A percentile compares a stretch with the other conserved stretches of the same genome.
These are phyloP conservation scores for Trametes versicolor DNA, from an alignment of 1,284 basidiomycete genomes.

Conservation along the genomic window DNA sequence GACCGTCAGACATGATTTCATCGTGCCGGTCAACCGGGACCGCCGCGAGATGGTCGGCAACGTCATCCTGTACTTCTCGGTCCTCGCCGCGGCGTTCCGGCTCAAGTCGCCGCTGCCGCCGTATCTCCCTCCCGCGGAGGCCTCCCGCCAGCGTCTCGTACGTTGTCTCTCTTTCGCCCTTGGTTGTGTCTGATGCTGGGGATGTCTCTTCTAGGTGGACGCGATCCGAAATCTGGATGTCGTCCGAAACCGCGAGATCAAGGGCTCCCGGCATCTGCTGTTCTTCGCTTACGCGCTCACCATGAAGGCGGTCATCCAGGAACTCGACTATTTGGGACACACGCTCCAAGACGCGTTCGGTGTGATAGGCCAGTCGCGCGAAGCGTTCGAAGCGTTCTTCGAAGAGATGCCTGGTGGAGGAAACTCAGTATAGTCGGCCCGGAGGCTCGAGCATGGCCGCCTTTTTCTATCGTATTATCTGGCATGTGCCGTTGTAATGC, in stretches of 20 bases:
- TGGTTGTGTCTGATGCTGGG: background rate
- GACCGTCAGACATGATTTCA: conserved; percentile 86
- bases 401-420: conserved; percentile 12
- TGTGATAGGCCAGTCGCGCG: conserved; percentile 73
- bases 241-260: conserved; percentile 79
- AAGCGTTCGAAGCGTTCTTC: conserved; percentile 49
- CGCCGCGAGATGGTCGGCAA: conserved; percentile 94
- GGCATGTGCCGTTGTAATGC: too few species aligned
- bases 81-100: conserved; percentile 86
- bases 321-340: conserved; percentile 82
- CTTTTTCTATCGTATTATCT: too few species aligned
- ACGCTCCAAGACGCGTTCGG: conserved; percentile 90
- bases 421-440: background rate
- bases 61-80: conserved; percentile 92
- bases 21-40: conserved; percentile 88
- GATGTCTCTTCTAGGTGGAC: conserved; percentile 62
- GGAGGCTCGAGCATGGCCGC: too few species aligned
- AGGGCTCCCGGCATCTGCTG: conserved; percentile 84
- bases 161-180: conserved; percentile 30
- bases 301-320: conserved; percentile 91
- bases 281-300: conserved; percentile 95
- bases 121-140: conserved; percentile 92
- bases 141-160: conserved; percentile 82
- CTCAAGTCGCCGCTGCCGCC: conserved; percentile 94
- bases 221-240: conserved; percentile 88